Percentiles rank a stretch among this genome's conserved stretches.
Conservation (phyloP, 2,329 filamentous ascomycete species). For the Colletotrichum tofieldiae region DNA sequence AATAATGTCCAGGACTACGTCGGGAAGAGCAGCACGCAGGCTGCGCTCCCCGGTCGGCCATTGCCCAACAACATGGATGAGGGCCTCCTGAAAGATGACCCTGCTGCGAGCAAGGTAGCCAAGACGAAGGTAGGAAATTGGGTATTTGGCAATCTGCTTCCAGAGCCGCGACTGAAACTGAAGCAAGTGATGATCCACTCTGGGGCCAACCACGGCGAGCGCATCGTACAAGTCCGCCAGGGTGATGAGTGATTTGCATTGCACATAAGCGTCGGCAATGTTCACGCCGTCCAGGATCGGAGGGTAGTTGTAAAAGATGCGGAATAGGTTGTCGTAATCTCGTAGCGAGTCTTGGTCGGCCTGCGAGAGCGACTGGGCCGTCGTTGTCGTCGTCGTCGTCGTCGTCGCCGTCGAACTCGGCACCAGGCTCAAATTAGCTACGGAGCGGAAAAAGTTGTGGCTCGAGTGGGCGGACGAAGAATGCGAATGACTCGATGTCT, state of each 20-base stretch:
- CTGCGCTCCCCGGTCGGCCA: slow-evolving; percentile 89
- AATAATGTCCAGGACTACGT: slow-evolving; percentile 87
- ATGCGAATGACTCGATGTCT: slow-evolving; percentile 72
- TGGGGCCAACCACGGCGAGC: slow-evolving; percentile 86
- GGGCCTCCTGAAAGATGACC: slow-evolving; percentile 87
- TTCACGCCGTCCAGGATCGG: slow-evolving; percentile 87
- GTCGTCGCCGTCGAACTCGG: slow-evolving; percentile 61
- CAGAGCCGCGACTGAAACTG: slow-evolving; percentile 93
- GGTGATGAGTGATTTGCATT: slow-evolving; percentile 90
- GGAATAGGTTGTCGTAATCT: slow-evolving; percentile 96
- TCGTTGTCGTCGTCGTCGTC: slow-evolving; percentile 45
- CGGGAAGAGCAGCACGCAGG: slow-evolving; percentile 81
- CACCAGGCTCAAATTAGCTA: slow-evolving; percentile 80
- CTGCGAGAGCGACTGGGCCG: slow-evolving; percentile 64
- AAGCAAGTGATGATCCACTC: slow-evolving; percentile 93
- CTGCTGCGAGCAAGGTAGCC: slow-evolving; percentile 88
- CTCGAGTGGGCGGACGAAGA: slow-evolving; percentile 60
- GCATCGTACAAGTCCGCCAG: slow-evolving; percentile 97
- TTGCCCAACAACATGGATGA: slow-evolving; percentile 94
- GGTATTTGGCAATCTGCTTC: slow-evolving; percentile 98
- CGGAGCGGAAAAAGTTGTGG: slow-evolving; percentile 85
- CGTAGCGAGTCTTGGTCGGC: slow-evolving; percentile 84
- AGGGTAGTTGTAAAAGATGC: slow-evolving; percentile 94
- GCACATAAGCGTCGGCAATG: slow-evolving; percentile 92
- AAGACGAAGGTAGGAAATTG: slow-evolving; percentile 90